Evolutionary conservation across 1,284 basidiomycete genomes (phyloP).

Genomic region (Ceratobasidium sp.): DNA sequence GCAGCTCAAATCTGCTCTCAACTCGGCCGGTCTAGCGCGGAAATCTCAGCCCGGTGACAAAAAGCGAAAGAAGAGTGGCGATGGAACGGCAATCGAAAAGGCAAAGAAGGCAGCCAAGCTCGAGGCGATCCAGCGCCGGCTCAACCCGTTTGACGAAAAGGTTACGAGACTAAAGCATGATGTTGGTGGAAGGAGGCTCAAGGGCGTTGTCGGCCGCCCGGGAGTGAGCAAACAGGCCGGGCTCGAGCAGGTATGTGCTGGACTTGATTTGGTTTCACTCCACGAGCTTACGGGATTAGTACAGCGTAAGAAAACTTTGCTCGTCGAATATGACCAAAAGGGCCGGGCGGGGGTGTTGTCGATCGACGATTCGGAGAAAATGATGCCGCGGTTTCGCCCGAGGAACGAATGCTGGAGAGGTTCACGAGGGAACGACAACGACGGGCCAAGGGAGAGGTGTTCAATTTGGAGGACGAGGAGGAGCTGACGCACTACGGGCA

Average conservation of each 20-base stretch:
- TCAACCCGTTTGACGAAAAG: constrained; percentile 94
- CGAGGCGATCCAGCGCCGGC: constrained; percentile 78
- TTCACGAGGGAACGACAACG: constrained; percentile 90
- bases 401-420: constrained; percentile 97
- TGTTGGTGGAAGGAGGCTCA: constrained; percentile 85
- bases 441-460: constrained; percentile 77
- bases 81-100: constrained; percentile 71
- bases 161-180: constrained; percentile 92
- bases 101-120: constrained; percentile 81
- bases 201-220: constrained; percentile 83
- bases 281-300: not conserved
- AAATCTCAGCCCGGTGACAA: constrained; percentile 58
- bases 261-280: constrained; percentile 30
- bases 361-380: constrained; percentile 98
- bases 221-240: constrained; percentile 88
- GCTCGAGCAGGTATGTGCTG: constrained; percentile 76
- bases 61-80: constrained; percentile 69
- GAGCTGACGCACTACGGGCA: constrained; percentile 94
- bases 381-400: constrained; percentile 86
- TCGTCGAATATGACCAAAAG: constrained; percentile 85
- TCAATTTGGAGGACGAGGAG: constrained; percentile 89
- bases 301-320: constrained; percentile 83
- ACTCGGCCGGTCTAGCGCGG: constrained; percentile 74
- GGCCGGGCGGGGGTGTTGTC: constrained; percentile 82
- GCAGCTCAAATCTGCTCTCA: constrained; percentile 85